Conservation (phyloP, 129 eudicot species). For the Silybum marianum region DNA sequence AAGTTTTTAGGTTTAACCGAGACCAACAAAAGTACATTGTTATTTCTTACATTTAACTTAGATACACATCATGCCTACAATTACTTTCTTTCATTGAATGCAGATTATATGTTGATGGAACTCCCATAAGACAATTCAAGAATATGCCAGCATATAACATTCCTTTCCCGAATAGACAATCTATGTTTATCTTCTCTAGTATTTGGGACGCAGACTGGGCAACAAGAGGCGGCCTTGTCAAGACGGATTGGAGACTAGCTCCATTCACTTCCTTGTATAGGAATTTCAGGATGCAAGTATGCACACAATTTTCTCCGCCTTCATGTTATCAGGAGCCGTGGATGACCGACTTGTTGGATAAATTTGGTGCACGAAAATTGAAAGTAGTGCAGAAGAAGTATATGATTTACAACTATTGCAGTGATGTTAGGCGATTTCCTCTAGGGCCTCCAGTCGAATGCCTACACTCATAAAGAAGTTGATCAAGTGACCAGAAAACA, state of each 20-base stretch:
- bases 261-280: constrained; percentile 19
- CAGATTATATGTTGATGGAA: constrained; percentile 26
- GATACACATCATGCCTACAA: neutral
- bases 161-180: constrained; percentile 22
- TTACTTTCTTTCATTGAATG: neutral
- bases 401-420: constrained; percentile 36
- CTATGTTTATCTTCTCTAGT: constrained; percentile 23
- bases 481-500: neutral
- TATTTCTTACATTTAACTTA: neutral
- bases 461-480: neutral
- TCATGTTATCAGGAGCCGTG: constrained; percentile 11
- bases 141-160: constrained; percentile 3
- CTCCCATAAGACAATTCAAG: constrained; percentile 25
- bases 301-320: neutral
- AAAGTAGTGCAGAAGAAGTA: constrained; percentile 31
- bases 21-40: neutral
- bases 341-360: constrained; percentile 13
- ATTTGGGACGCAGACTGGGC: constrained; percentile 28
- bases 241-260: constrained; percentile 21
- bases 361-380: neutral
- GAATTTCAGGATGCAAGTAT: constrained; percentile 5
- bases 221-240: constrained; percentile 20
- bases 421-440: constrained; percentile 26
- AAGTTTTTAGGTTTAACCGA: neutral
- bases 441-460: constrained; percentile 31